Conservation (phyloP, 164 flowering plant genomes). For the Saururus chinensis region DNA sequence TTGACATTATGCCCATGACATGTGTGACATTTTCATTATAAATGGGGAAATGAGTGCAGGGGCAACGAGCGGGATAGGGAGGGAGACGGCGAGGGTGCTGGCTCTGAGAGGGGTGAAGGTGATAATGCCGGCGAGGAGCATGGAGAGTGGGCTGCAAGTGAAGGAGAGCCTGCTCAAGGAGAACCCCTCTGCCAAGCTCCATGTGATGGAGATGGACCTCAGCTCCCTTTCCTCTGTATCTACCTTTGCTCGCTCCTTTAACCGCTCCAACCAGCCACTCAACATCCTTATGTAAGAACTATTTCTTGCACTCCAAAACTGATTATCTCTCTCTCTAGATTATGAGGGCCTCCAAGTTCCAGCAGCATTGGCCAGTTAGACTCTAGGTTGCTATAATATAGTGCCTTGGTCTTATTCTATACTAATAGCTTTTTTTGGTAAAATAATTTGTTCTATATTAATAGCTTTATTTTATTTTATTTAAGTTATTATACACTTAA, state of each 20-base stretch:
- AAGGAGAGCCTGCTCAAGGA: constrained; percentile 39
- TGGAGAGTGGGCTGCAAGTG: constrained; percentile 30
- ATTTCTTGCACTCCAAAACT: no score
- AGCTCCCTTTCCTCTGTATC: constrained; percentile 50
- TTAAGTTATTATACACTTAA: no score
- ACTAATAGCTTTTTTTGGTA: no score
- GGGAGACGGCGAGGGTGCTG: constrained; percentile 41
- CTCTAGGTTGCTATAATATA: no score
- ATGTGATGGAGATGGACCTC: constrained; percentile 67
- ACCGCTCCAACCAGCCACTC: constrained; percentile 36
- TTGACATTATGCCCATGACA: no score
- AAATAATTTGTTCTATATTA: no score
- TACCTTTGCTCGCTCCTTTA: constrained; percentile 50
- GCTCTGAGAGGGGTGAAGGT: constrained; percentile 66
- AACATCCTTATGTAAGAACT: constrained; percentile 50
- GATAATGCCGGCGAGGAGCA: constrained; percentile 45
- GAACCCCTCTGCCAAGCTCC: constrained; percentile 45
- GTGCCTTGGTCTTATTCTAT: no score
- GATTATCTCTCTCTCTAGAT: neutral
- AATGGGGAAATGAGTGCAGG: no score
- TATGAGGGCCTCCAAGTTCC: neutral
- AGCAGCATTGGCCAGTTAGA: no score
- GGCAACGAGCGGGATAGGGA: constrained; percentile 15
- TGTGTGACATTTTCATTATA: no score
- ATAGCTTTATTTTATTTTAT: no score